Evolutionary conservation across 208 protist genomes (phyloP), one percentile per base, ranked within the genome.

Genomic region (Trypanosoma mega): DNA sequence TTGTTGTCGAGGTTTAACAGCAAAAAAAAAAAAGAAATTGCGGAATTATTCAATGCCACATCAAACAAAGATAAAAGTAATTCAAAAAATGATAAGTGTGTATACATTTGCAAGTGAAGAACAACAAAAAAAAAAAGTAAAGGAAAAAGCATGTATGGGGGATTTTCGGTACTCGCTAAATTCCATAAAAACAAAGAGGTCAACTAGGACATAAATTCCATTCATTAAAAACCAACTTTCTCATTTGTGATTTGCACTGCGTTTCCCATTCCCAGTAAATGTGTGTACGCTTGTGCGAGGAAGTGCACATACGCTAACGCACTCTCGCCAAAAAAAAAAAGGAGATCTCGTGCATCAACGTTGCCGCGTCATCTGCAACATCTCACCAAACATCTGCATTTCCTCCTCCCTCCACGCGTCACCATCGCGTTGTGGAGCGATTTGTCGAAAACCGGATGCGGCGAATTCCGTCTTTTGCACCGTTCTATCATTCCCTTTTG

Each of bases 371-470:
- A 47, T 41, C 26, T 16, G 54, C 27, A 64, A 39, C 54, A 71
- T 60, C n/a, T 71, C 64, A 9, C 51, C 29, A 59, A 71, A 71
- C 20, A 71, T 43, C 5, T 31, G 2, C 56, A 63, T 56, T 26
- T 71, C 64, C 33, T 64, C 49, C 18, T 58, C 56, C 9, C n/a
- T 16, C 64, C 64, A 71, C 9, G 1, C 29, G 4, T 27, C 53
- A 23, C 14, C 26, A 34, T 20, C 21, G 24, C 41, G 64, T n/a
- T 47, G 36, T 7, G 64, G 64, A 39, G 64, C 56, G 44, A 71
- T 71, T 36, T 58, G 45, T 14, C 64, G 64, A 33, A 71, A 63
- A 2, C 64, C 64, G 24, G 16, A 56, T n/a, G n/a, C n/a, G n/a
- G n/a, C n/a, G n/a, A n/a, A n/a, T n/a, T n/a, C n/a, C n/a, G n/a